Evolutionary conservation across 805 yeast genomes (phyloP).

Genomic region (Lipomyces sp.): DNA sequence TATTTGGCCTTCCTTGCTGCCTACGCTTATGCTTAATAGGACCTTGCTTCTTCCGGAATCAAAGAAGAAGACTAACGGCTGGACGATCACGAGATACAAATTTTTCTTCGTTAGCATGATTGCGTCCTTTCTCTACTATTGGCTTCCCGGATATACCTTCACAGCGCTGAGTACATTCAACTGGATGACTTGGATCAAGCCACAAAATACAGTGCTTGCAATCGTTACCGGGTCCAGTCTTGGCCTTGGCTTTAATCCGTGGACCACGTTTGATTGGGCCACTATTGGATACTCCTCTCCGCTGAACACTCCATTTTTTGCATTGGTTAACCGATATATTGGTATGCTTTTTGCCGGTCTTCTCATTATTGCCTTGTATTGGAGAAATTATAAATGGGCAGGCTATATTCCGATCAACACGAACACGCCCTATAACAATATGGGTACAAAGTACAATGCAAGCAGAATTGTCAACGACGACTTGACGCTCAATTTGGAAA

Average conservation of each 20-base stretch:
- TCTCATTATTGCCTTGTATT: conserved; percentile 51
- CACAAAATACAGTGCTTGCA: conserved; percentile 48
- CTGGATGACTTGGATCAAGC: conserved; percentile 61
- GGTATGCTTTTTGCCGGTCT: conserved; percentile 49
- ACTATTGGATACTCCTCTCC: conserved; percentile 20
- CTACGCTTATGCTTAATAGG: conserved; percentile 52
- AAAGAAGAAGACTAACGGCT: conserved; percentile 49
- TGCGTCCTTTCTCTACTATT: conserved; percentile 44
- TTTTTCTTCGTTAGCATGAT: conserved; percentile 47
- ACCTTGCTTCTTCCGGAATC: conserved; percentile 14
- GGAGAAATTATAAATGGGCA: conserved; percentile 48
- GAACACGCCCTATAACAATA: conserved; percentile 40
- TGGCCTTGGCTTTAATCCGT: conserved; percentile 46
- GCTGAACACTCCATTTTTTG: conserved; percentile 43
- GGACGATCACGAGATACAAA: conserved; percentile 53
- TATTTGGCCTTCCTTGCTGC: conserved; percentile 69
- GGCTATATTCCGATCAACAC: conserved; percentile 46
- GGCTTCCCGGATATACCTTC: conserved; percentile 53
- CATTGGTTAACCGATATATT: conserved; percentile 41
- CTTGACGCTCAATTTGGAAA: conserved; percentile 44
- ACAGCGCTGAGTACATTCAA: conserved; percentile 54
- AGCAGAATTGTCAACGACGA: conserved; percentile 44
- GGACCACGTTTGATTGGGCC: conserved; percentile 45
- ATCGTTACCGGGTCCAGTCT: conserved; percentile 46
- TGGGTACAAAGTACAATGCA: conserved; percentile 44